Percentiles rank a stretch among this genome's conserved stretches.
Conservation (phyloP, 331 rosid genomes). For the Arachis monticola region DNA sequence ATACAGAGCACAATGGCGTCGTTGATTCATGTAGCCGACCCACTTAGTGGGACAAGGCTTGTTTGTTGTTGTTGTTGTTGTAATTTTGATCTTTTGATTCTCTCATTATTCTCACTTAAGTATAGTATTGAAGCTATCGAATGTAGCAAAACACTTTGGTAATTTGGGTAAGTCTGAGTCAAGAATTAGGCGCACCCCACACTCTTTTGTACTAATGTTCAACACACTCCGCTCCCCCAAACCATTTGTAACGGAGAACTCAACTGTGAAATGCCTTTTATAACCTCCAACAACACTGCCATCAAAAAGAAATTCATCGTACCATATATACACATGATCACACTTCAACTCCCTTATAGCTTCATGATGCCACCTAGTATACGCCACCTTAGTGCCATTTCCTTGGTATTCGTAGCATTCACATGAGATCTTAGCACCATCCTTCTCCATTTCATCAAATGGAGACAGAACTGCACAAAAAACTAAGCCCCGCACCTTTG, state of each 20-base stretch:
- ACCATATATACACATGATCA: constrained; percentile 22
- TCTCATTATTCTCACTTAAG: no score
- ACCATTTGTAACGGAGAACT: constrained; percentile 5
- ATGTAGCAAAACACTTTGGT: no score
- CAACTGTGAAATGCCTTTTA: background rate
- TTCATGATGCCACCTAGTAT: background rate
- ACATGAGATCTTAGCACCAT: background rate
- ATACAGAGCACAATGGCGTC: no score
- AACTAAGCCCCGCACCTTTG: background rate
- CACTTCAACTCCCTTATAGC: background rate
- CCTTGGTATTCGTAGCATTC: background rate
- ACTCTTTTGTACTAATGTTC: background rate
- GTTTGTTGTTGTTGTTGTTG: no score
- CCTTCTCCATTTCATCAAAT: background rate
- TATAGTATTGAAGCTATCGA: no score
- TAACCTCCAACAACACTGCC: background rate
- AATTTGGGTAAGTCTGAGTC: background rate
- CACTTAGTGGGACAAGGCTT: no score
- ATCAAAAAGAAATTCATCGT: background rate
- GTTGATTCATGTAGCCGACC: no score
- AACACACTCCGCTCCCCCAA: background rate
- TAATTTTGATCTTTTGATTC: no score
- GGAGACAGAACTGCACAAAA: background rate
- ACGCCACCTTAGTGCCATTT: background rate
- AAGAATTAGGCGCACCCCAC: background rate